Evolutionary conservation across 225 moss, liverwort and hornwort genomes (phyloP), one percentile per base, ranked within the genome.

Genomic region (Asterella californica): DNA sequence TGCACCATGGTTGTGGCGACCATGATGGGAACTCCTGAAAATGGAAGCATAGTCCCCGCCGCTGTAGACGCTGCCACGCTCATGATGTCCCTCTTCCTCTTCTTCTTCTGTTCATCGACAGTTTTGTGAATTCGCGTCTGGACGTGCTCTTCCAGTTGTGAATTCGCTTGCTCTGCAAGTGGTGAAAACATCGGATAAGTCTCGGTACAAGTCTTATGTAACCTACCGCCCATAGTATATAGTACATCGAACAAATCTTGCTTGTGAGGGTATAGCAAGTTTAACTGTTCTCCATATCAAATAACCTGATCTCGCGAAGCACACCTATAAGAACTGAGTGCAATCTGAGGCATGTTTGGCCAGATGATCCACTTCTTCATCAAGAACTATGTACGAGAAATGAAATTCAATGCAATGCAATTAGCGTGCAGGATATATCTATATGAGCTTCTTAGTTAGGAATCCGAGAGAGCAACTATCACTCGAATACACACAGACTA

Each of bases 1-100:
- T 88, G 88, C 52, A 90, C 86, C 74, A 88, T 73, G n/a, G 90
- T 88, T 0, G 88, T 81, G 6, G 90, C 84, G 15, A 90, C 86
- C 38, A 88, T 86, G 12, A 88, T 82, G 27, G 90, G 88, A 2
- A 90, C 86, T 7, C 90, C 88, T 27, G 86, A 84, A 81, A 84
- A 90, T 0, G 88, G 90, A 57, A 90, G 83, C 59, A 80, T 14
- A 71, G 59, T 87, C 71, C 84, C 83, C 49, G 84, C 86, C 61
- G 36, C 1, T 18, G 29, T 74, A 37, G 78, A 88, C 30, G 89
- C 53, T 0, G 75, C 65, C 19, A 90, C 90, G 0, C 82, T 85
- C 0, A 84, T 77, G 0, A 90, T 25, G 59, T 85, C 86, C 84
- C 88, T 84, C 66, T 86, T 59, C 61, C 86, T 83, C 88, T 88